Conservation (phyloP, 2,329 filamentous ascomycete genomes). For the Exophiala mesophila region DNA sequence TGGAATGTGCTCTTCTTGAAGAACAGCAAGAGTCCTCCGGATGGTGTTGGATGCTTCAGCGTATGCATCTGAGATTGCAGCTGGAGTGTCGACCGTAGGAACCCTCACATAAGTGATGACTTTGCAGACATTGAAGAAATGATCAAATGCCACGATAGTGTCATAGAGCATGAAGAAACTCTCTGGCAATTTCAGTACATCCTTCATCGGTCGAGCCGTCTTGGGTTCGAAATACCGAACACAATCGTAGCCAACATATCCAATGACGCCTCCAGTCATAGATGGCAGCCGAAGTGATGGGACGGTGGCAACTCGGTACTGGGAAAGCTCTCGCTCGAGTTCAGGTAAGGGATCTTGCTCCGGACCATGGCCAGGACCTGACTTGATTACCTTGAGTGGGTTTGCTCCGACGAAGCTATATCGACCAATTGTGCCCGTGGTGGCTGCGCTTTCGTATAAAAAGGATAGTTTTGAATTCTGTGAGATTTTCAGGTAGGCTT, state of each 20-base stretch:
- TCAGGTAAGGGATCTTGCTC: constrained; percentile 77
- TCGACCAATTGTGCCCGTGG: constrained; percentile 83
- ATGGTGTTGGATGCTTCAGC: constrained; percentile 61
- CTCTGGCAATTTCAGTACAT: constrained; percentile 84
- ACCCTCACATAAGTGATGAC: constrained; percentile 86
- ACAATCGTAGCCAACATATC: constrained; percentile 96
- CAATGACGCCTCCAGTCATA: constrained; percentile 85
- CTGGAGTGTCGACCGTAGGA: constrained; percentile 44
- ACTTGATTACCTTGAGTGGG: constrained; percentile 73
- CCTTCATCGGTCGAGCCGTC: constrained; percentile 83
- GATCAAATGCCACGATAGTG: constrained; percentile 88
- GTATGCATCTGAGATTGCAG: constrained; percentile 64
- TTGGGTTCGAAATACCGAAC: constrained; percentile 97
- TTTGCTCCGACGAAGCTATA: constrained; percentile 93
- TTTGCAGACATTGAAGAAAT: constrained; percentile 89
- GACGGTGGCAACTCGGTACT: constrained; percentile 74
- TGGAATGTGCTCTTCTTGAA: constrained; percentile 70
- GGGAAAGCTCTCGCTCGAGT: constrained; percentile 73
- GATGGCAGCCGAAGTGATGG: constrained; percentile 79
- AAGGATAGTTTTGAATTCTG: constrained; percentile 70
- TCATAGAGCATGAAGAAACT: constrained; percentile 96
- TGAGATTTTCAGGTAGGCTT: constrained; percentile 74
- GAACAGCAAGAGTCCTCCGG: constrained; percentile 61
- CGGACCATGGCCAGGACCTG: constrained; percentile 80
- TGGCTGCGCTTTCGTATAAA: constrained; percentile 89